These are phyloP conservation scores for Corinectria fuckeliana DNA, from an alignment of 2,329 filamentous ascomycete genomes.

Conservation along the genomic window DNA sequence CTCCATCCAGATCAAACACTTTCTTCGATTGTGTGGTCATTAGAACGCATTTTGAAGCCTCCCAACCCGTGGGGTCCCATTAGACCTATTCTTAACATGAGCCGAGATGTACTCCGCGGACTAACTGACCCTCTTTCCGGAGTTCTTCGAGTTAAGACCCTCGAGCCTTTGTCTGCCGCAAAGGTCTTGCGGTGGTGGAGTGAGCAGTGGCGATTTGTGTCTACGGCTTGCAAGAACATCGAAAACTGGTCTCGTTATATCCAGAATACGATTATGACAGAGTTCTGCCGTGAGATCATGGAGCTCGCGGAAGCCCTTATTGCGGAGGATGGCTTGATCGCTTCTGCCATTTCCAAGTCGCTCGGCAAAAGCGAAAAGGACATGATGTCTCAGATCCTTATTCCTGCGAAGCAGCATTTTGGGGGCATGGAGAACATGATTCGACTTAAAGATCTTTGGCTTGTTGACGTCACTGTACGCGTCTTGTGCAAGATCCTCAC, in stretches of 20 bases:
- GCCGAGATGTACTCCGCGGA: slow-evolving; percentile 61
- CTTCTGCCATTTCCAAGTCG: slow-evolving; percentile 64
- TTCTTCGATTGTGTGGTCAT: slow-evolving; percentile 51
- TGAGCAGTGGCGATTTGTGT: slow-evolving; percentile 80
- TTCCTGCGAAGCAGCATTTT: slow-evolving; percentile 53
- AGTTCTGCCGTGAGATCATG: slow-evolving; percentile 95
- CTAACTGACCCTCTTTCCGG: slow-evolving; percentile 64
- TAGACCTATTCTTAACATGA: slow-evolving; percentile 62
- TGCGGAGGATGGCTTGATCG: slow-evolving; percentile 83
- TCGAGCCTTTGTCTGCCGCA: slow-evolving; percentile 67
- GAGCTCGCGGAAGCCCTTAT: slow-evolving; percentile 88
- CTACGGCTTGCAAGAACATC: slow-evolving; percentile 81
- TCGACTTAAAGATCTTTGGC: slow-evolving; percentile 84
- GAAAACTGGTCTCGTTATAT: slow-evolving; percentile 82
- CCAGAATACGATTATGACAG: slow-evolving; percentile 80
- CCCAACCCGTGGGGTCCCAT: slow-evolving; percentile 63
- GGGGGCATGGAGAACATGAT: slow-evolving; percentile 87
- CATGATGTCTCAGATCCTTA: slow-evolving; percentile 49
- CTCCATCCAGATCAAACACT: slow-evolving; percentile 49
- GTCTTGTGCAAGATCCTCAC: slow-evolving; percentile 85
- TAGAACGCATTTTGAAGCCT: slow-evolving; percentile 45
- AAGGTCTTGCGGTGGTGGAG: slow-evolving; percentile 83
- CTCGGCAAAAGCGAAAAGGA: slow-evolving; percentile 45
- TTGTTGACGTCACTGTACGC: slow-evolving; percentile 81
- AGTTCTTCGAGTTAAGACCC: slow-evolving; percentile 58